phyloP scores from a whole-genome alignment of 208 protist species.

The Crithidia fasciculata region DNA sequence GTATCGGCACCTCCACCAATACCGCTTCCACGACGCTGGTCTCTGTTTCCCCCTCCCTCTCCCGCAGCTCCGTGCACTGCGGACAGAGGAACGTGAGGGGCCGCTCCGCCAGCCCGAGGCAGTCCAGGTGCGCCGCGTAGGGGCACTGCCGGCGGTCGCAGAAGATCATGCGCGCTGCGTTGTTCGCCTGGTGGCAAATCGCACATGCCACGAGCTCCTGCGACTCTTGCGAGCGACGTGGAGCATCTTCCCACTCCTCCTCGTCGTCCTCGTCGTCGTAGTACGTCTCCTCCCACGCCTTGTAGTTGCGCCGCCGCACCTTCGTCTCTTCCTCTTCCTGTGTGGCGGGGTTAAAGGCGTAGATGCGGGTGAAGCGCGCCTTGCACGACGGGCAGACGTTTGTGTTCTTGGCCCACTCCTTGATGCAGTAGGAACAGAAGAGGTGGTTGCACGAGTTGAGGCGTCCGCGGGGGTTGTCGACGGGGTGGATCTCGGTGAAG shows the following conservation, averaged over 20 bases:
- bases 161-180: slow-evolving; percentile 81
- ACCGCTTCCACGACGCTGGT: not conserved
- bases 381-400: slow-evolving; percentile 90
- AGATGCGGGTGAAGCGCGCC: slow-evolving; percentile 83
- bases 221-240: not conserved
- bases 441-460: slow-evolving; percentile 88
- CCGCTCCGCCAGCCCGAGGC: slow-evolving; percentile 58
- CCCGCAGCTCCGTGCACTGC: slow-evolving; percentile 43
- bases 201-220: slow-evolving; percentile 47
- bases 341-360: slow-evolving; percentile 26
- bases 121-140: slow-evolving; percentile 81
- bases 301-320: slow-evolving; percentile 82
- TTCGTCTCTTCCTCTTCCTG: slow-evolving; percentile 66
- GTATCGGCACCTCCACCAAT: too few species aligned
- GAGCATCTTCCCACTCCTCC: slow-evolving; percentile 3
- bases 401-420: slow-evolving; percentile 80
- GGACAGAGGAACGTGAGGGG: slow-evolving; percentile 79
- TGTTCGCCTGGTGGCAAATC: slow-evolving; percentile 62
- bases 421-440: slow-evolving; percentile 88
- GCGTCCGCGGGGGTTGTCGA: slow-evolving; percentile 77
- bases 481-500: slow-evolving; percentile 72
- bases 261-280: slow-evolving; percentile 45
- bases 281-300: slow-evolving; percentile 46
- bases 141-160: slow-evolving; percentile 82
- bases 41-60: slow-evolving; percentile 3